Base-by-base conservation (phyloP, 2,329 filamentous ascomycete genomes). In the Exophiala sp. region DNA sequence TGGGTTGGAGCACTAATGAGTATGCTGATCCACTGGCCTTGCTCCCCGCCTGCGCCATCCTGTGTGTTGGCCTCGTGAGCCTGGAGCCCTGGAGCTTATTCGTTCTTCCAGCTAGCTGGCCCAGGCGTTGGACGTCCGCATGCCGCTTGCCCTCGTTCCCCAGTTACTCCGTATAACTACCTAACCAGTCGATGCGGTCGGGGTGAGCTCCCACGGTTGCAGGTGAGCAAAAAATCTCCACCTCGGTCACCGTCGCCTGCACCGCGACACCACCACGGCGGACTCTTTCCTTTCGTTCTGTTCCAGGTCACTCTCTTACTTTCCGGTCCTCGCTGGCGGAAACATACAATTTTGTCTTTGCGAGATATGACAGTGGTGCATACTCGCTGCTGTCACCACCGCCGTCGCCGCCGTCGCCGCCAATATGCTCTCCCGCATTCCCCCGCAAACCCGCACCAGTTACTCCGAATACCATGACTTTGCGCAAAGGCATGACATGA, bases 241-340 rank as follows among this genome's bases (percentile, higher is more conserved):
- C 34, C 14, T 8, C 14, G 34, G 34, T 11, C 34, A 18, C 34
- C 34, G 11, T 37, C 16, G 34, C 14, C 34, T 34, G 11, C 30
- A 34, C 11, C 30, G 18, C 9, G n/a, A 23, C 38, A 16, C 14
- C 34, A 19, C 34, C 34, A 37, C 34, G 34, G 34, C n/a, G 6
- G n/a, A 37, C 14, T 18, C 7, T 37, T 18, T 19, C 34, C 5
- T 37, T 37, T 18, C n/a, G 11, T 13, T 8, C 16, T 19, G 34
- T 37, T 19, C 34, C 9, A 8, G 19, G 34, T 8, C 13, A 9
- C 16, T 19, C 19, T 37, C 13, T 19, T 10, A 18, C 18, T 35
- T 16, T 44, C 11, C 70, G 65, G 1, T 80, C 80, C n/a, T 76
- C 51, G 29, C 32, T 24, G 32, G 41, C 42, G 23, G 29, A 13